Percentiles rank a stretch among this genome's conserved stretches.
Evolutionary conservation across 305 asterid genomes (phyloP).

Genomic region (Solanum hybrid): DNA sequence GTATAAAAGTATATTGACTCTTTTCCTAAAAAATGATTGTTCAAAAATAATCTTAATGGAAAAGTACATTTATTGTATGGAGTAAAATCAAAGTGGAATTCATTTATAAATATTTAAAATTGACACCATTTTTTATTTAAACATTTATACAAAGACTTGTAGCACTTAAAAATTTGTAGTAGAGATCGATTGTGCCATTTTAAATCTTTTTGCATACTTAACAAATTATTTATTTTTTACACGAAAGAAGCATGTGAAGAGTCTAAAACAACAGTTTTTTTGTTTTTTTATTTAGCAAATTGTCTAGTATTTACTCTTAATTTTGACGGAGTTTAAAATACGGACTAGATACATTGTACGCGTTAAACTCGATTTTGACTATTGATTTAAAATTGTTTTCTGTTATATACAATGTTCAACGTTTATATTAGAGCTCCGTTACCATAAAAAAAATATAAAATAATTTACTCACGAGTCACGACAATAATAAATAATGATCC

Average conservation of each 20-base stretch:
- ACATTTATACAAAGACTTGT: neutral
- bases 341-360: neutral
- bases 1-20: neutral
- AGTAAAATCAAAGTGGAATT: neutral
- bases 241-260: neutral
- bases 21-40: neutral
- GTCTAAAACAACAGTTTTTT: neutral
- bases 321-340: too few species aligned
- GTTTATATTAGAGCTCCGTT: neutral
- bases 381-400: neutral
- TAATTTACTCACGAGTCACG: neutral
- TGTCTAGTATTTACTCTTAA: neutral
- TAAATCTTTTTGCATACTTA: neutral
- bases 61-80: neutral
- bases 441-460: neutral
- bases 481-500: neutral
- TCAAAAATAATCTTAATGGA: neutral
- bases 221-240: neutral
- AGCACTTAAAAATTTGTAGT: neutral
- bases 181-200: neutral
- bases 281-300: neutral
- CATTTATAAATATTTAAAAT: neutral
- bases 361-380: neutral
- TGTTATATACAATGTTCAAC: neutral
- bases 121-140: neutral